Conservation (phyloP, 805 yeast species). For the Yarrowia sp. region DNA sequence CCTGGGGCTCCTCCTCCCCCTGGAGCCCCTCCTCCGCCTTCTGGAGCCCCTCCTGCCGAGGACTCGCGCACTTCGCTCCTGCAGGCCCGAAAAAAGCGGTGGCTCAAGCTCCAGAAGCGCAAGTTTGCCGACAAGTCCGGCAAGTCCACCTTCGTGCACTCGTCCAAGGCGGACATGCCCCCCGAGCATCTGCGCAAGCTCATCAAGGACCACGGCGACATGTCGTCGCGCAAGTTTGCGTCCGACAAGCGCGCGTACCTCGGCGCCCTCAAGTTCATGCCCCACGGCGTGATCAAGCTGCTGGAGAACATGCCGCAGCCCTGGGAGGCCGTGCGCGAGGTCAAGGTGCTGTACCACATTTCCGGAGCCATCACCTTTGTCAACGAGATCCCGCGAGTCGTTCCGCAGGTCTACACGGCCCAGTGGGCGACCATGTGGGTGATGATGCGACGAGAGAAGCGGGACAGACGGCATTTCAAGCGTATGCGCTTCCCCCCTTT, state of each 20-base stretch:
- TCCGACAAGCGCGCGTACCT: slow-evolving; percentile 83
- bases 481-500: slow-evolving; percentile 93
- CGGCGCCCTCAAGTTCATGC: slow-evolving; percentile 91
- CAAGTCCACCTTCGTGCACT: slow-evolving; percentile 49
- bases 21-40: slow-evolving; percentile 36
- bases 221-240: slow-evolving; percentile 73
- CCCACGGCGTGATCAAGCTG: slow-evolving; percentile 87
- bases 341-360: slow-evolving; percentile 80
- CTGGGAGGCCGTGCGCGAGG: slow-evolving; percentile 88
- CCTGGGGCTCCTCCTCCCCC: slow-evolving; percentile 36
- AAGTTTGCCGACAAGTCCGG: slow-evolving; percentile 46
- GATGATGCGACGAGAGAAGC: slow-evolving; percentile 89
- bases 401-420: slow-evolving; percentile 85
- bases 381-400: slow-evolving; percentile 85
- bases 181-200: slow-evolving; percentile 89
- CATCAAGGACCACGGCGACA: slow-evolving; percentile 78
- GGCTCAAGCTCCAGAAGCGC: slow-evolving; percentile 63
- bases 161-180: slow-evolving; percentile 79
- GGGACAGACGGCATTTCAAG: slow-evolving; percentile 84
- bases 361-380: slow-evolving; percentile 96
- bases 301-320: slow-evolving; percentile 98
- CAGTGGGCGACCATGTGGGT: slow-evolving; percentile 96
- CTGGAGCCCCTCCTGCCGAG: slow-evolving; percentile 33
- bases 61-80: slow-evolving; percentile 37
- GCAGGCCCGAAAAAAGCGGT: slow-evolving; percentile 49